These are phyloP conservation scores for Lichtheimia corymbifera DNA, from an alignment of 371 early-diverging fungal genomes.

Conservation along the genomic window DNA sequence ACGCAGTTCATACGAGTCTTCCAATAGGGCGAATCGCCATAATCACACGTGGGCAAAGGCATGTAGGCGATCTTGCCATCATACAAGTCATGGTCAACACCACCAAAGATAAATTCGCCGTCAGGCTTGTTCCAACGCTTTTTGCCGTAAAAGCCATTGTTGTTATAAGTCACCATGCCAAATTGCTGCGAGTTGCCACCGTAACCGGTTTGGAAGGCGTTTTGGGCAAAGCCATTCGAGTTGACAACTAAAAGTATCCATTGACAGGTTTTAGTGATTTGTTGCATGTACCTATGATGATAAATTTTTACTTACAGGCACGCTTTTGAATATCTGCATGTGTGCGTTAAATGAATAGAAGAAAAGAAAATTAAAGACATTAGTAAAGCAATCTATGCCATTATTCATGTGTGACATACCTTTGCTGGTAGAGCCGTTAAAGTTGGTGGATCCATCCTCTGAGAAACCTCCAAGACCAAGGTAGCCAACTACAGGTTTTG, in stretches of 20 bases:
- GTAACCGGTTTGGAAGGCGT: constrained; percentile 34
- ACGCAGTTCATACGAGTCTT: constrained; percentile 43
- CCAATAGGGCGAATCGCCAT: constrained; percentile 45
- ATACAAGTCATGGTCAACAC: constrained; percentile 44
- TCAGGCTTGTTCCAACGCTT: constrained; percentile 33
- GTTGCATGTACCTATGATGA: neutral
- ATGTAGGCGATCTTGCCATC: constrained; percentile 45
- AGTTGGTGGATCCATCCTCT: constrained; percentile 35
- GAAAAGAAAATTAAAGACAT: neutral
- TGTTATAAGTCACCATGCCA: constrained; percentile 23
- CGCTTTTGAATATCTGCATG: constrained; percentile 5
- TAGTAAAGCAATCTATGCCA: neutral
- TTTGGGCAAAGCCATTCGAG: constrained; percentile 29
- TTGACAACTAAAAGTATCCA: constrained; percentile 10
- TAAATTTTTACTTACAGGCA: constrained; percentile 15
- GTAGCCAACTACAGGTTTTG: constrained; percentile 27
- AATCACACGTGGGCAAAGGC: constrained; percentile 42
- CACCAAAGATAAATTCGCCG: constrained; percentile 47
- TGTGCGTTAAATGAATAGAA: neutral
- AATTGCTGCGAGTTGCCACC: constrained; percentile 34
- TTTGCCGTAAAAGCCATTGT: constrained; percentile 28
- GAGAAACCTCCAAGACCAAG: constrained; percentile 43
- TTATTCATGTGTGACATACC: constrained; percentile 7
- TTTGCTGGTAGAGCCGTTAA: constrained; percentile 27
- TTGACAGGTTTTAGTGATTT: neutral